Evolutionary conservation across 2,329 filamentous ascomycete genomes (phyloP).

Genomic region (Sarocladium strictum): DNA sequence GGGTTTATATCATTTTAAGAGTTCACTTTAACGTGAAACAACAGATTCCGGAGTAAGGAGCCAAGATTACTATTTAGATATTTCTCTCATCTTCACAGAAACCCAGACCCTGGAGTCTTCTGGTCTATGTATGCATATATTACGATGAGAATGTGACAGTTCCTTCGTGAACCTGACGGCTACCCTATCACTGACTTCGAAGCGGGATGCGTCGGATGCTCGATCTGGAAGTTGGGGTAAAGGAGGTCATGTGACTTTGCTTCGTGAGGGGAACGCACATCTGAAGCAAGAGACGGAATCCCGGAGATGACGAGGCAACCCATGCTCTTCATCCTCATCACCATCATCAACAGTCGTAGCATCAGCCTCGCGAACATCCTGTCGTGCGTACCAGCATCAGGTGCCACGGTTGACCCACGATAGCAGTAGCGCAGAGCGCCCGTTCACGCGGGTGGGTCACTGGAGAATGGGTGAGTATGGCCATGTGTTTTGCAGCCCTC

Average conservation of each 20-base stretch:
- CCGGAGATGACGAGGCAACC: not conserved
- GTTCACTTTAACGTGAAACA: no score
- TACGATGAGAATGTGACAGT: no score
- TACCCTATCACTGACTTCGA: not conserved
- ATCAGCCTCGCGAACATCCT: not conserved
- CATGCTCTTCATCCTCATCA: not conserved
- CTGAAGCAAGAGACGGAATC: not conserved
- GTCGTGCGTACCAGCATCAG: not conserved
- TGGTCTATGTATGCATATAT: no score
- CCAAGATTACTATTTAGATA: no score
- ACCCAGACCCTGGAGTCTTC: no score
- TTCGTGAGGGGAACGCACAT: slow-evolving; percentile 6
- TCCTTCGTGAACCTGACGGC: not conserved
- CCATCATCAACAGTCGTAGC: not conserved
- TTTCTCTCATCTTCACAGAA: no score
- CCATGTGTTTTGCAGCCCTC: not conserved
- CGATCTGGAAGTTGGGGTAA: slow-evolving; percentile 4
- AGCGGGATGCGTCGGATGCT: not conserved
- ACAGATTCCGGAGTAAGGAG: no score
- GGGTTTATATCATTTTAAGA: no score
- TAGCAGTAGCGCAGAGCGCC: not conserved
- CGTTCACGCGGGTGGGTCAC: slow-evolving; percentile 1
- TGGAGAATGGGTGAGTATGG: not conserved
- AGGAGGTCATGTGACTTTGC: slow-evolving; percentile 4
- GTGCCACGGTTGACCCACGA: not conserved